Evolutionary conservation across 139 green algal genomes (phyloP), one percentile per base, ranked within the genome.

Genomic region (Coccomyxa sp.): DNA sequence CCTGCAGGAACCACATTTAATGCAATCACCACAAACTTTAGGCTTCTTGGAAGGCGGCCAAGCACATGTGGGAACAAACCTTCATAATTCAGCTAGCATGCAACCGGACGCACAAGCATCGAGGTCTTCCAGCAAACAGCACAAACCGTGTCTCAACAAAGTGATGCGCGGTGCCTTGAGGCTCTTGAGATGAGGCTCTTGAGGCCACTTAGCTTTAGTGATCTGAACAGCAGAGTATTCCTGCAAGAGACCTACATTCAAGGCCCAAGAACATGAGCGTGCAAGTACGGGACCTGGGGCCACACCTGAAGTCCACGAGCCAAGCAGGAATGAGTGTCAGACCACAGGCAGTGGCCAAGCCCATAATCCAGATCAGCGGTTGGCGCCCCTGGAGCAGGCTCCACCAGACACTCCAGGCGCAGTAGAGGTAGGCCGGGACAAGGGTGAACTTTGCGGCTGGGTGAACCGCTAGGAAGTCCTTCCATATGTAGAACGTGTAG

Each of bases 401-500:
- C 28, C 51, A 25, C 66, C 84, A 32, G 58, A 95, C 57, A 75
- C 85, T 68, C 58, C 58, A 82, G 76, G 78, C 84, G 71, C 78
- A 79, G 13, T 81, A 86, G 0, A 92, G 38, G 79, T 95, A 95
- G 13, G 77, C 31, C 13, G 92, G 92, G 15, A 91, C 71, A 23
- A 96, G 83, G 13, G 66, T 76, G 58, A 89, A 93, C 4, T 88
- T 83, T 12, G 83, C 59, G 17, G 51, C 59, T 13, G 25, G 31
- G 12, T 82, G 68, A 17, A 66, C 75, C 21, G 71, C 76, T 17
- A 96, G 30, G 13, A 95, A 0, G 15, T 83, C 81, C 57, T 92
- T 90, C 95, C 95, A 98, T 12, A 98, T 21, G 87, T 99, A 99
- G 82, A 98, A 98, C 0, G 89, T 94, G 86, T 97, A 98, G 88